Percentiles rank a stretch among this genome's conserved stretches.
Evolutionary conservation across 129 eudicot species (phyloP).

Genomic region (Helichrysum umbraculigerum): DNA sequence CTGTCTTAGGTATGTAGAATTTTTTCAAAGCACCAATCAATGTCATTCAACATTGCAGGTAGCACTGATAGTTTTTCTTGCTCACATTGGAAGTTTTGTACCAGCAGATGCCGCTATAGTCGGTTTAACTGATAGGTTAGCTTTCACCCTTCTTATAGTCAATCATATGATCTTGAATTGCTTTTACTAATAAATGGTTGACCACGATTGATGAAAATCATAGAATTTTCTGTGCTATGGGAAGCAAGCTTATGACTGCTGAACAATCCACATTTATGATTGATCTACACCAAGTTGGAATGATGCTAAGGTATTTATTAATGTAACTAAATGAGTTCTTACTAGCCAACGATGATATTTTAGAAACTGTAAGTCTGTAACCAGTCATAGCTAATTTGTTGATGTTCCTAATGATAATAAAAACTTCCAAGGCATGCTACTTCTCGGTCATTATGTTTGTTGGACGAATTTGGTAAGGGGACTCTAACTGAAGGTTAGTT

Average conservation of each 20-base stretch:
- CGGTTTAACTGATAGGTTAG: conserved; percentile 91
- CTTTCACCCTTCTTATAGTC: conserved; percentile 14
- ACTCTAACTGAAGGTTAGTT: conserved; percentile 88
- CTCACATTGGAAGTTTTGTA: conserved; percentile 93
- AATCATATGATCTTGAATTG: conserved; percentile 13
- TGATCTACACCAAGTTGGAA: conserved; percentile 86
- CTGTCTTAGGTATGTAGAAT: neutral
- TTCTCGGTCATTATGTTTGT: conserved; percentile 66
- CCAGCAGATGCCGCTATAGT: conserved; percentile 94
- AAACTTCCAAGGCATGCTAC: conserved; percentile 70
- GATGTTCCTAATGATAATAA: conserved; percentile 20
- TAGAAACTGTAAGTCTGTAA: neutral
- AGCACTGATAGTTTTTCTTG: conserved; percentile 93
- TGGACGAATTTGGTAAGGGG: conserved; percentile 93
- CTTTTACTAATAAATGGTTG: neutral
- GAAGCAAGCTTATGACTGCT: conserved; percentile 82
- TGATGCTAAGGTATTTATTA: conserved; percentile 71
- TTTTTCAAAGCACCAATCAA: neutral
- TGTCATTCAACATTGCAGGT: conserved; percentile 48
- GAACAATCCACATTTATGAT: conserved; percentile 93
- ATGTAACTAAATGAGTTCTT: neutral
- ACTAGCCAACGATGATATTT: neutral
- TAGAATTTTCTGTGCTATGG: conserved; percentile 85
- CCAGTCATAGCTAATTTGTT: neutral
- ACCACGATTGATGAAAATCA: neutral